These are phyloP conservation scores for Trametes cingulata DNA, from an alignment of 768 basidiomycete species.

Conservation along the genomic window DNA sequence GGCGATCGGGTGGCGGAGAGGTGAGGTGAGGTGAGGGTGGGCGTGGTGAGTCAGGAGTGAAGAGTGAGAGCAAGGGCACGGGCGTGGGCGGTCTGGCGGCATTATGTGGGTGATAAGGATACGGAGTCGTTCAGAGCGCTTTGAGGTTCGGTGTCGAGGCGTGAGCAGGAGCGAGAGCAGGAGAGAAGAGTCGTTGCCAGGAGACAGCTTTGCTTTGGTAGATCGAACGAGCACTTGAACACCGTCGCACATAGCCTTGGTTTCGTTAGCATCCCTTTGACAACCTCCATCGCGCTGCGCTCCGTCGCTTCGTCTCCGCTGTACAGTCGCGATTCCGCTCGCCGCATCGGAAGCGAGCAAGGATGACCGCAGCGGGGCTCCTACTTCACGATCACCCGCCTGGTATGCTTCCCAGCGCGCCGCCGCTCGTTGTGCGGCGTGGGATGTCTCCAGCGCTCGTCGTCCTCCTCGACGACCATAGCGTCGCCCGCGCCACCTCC, in stretches of 20 bases:
- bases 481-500: conserved; percentile 34
- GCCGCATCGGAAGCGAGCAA: background rate
- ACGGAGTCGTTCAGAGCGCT: too few species aligned
- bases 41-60: background rate
- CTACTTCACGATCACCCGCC: conserved; percentile 54
- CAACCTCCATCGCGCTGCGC: background rate
- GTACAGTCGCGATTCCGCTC: background rate
- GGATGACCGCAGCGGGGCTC: background rate
- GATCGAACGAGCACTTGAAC: background rate
- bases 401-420: conserved; percentile 79
- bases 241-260: background rate
- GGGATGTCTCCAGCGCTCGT: conserved; percentile 72
- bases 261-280: background rate
- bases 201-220: background rate
- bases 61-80: too few species aligned
- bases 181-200: background rate
- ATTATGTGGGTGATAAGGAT: too few species aligned
- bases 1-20: background rate
- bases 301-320: background rate
- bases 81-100: too few species aligned
- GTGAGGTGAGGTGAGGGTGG: background rate
- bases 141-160: background rate
- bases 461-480: conserved; percentile 56
- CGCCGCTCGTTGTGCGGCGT: conserved; percentile 75
- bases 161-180: background rate